Percentiles rank a stretch among this genome's conserved stretches.
phyloP scores from a whole-genome alignment of 2,329 filamentous ascomycete genomes.

The Setomelanomma holmii region DNA sequence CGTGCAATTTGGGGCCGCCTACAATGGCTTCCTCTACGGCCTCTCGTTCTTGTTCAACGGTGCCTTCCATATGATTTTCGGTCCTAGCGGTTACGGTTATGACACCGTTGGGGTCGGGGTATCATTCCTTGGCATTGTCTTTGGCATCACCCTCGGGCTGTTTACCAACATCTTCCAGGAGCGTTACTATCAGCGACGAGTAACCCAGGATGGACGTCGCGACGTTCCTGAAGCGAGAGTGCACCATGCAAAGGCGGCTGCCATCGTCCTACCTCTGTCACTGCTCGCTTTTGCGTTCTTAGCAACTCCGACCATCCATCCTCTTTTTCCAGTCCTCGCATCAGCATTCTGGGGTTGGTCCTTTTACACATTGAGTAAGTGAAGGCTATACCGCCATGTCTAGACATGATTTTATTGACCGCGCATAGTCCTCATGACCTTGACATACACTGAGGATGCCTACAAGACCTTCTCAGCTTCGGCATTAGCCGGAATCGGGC shows the following conservation, averaged over 20 bases:
- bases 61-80: constrained; percentile 59
- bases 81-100: constrained; percentile 52
- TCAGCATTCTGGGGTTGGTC: constrained; percentile 59
- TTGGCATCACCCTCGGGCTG: constrained; percentile 53
- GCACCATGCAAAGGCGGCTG: constrained; percentile 50
- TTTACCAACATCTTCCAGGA: constrained; percentile 56
- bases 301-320: constrained; percentile 31
- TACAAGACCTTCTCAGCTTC: constrained; percentile 55
- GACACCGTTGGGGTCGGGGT: constrained; percentile 50
- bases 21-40: constrained; percentile 59
- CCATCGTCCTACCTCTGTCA: constrained; percentile 46
- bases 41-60: constrained; percentile 59
- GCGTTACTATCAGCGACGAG: constrained; percentile 48
- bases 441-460: constrained; percentile 58
- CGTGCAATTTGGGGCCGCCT: constrained; percentile 56
- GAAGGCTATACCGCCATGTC: background rate
- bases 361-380: constrained; percentile 56
- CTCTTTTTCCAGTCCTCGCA: constrained; percentile 58
- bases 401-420: background rate
- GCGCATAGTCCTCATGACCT: constrained; percentile 52
- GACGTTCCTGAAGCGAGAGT: constrained; percentile 55
- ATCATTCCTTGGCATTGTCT: constrained; percentile 50
- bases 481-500: constrained; percentile 51
- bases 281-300: constrained; percentile 48
- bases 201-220: constrained; percentile 40